Conservation (phyloP, 345 rosid species). For the Psidium friedrichsthalianum region DNA sequence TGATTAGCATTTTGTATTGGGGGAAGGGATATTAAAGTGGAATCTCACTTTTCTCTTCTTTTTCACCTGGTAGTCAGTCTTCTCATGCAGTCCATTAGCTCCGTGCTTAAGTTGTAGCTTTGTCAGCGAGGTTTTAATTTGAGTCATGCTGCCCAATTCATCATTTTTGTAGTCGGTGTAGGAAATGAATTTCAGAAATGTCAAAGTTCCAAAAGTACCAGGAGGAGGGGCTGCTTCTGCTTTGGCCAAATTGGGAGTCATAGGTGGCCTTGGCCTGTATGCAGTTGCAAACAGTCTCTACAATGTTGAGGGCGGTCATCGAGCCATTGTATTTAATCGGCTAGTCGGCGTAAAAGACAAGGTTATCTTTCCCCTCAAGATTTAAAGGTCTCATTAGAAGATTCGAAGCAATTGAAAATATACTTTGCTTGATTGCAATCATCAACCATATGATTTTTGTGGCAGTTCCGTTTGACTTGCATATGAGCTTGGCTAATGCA, state of each 20-base stretch:
- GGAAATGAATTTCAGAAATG: constrained; percentile 25
- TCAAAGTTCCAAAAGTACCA: constrained; percentile 70
- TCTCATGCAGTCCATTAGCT: background rate
- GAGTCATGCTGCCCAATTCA: background rate
- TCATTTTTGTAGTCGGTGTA: background rate
- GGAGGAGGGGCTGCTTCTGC: constrained; percentile 54
- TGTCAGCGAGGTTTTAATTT: background rate
- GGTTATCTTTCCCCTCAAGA: background rate
- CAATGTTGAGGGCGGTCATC: constrained; percentile 65
- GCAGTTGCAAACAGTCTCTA: constrained; percentile 49
- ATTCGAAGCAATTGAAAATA: background rate
- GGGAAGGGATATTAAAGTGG: background rate
- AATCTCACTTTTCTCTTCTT: background rate
- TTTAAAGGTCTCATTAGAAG: background rate
- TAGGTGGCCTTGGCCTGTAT: constrained; percentile 64
- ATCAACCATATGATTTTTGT: background rate
- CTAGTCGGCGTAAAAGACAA: constrained; percentile 19
- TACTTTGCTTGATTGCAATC: background rate
- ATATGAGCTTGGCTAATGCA: background rate
- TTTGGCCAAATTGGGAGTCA: constrained; percentile 46
- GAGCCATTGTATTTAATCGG: constrained; percentile 61
- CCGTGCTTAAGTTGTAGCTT: background rate
- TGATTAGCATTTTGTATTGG: background rate
- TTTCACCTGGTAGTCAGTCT: background rate
- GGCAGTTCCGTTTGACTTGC: background rate